Evolutionary conservation across 106 monocot species (phyloP), one percentile per base, ranked within the genome.

Genomic region (Dendrobium huoshanense): DNA sequence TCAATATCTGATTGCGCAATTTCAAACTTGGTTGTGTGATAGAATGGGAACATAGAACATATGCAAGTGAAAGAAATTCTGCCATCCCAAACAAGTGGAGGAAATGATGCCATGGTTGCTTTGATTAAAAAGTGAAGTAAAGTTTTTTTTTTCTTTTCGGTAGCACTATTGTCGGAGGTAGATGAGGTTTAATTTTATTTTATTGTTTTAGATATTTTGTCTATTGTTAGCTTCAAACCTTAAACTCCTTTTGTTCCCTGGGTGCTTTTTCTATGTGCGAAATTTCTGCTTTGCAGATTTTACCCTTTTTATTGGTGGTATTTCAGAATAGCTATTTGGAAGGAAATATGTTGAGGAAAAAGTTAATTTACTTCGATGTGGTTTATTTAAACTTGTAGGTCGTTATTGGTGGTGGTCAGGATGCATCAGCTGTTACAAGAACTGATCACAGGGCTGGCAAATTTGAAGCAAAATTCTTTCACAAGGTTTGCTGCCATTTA

Each of bases 391-490:
- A 18, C 18, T 74, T 74, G 81, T 79, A 99, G 95, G 90, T 99
- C 49, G 95, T 99, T 58, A 91, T 93, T 79, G 95, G 98, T 41
- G 98, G 95, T 82, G 98, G 95, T 80, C 98, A 99, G 80, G 98
- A 99, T 78, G 98, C 98, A 70, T 87, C 89, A 27, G 79, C 85
- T 83, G 98, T 99, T 79, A 99, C 95, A 51, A 95, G 85, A 80
- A 99, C 95, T 59, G 93, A 94, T 79, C 91, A 85, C 24, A 89
- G 95, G 81, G 92, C 95, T 24, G 98, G 98, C 33, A 99, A 99
- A 56, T 99, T 99, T 81, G 98, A 99, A 49, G 95, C 98, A 37
- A 99, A 95, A 82, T 99, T 99, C 75, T 99, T 89, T 79, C 95
- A 99, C 84, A 95, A 99, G 98, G 98, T 90, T 24, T 59, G 24